These are phyloP conservation scores for Dalechampia spathulata DNA, from an alignment of 441 rosid species.

Conservation along the genomic window DNA sequence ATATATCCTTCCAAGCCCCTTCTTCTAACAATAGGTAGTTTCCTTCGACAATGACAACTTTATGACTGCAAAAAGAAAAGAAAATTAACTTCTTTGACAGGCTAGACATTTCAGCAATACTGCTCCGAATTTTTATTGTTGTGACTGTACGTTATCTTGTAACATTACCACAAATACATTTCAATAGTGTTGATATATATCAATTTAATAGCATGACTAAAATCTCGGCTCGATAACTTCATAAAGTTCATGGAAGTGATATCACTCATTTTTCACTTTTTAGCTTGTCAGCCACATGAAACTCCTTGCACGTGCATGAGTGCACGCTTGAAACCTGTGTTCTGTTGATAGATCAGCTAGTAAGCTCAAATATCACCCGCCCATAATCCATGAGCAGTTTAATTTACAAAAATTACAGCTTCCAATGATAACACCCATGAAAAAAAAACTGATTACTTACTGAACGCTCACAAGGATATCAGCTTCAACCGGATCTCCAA, in stretches of 20 bases:
- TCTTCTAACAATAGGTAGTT: constrained; percentile 63
- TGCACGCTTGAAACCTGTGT: not conserved
- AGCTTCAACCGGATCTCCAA: constrained; percentile 89
- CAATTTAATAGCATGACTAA: not conserved
- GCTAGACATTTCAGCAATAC: not conserved
- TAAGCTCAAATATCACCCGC: not conserved
- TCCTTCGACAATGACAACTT: constrained; percentile 81
- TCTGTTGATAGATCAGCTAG: not conserved
- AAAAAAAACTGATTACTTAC: constrained; percentile 43
- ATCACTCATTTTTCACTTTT: not conserved
- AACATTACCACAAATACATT: not conserved
- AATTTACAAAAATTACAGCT: not conserved
- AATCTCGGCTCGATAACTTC: not conserved
- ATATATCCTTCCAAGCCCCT: constrained; percentile 70
- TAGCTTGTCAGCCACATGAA: not conserved
- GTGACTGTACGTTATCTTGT: not conserved
- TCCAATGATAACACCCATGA: not conserved
- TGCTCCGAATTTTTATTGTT: not conserved
- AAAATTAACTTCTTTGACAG: constrained; percentile 1
- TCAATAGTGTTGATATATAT: not conserved
- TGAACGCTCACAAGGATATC: constrained; percentile 74
- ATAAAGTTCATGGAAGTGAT: not conserved
- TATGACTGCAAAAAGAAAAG: constrained; percentile 54
- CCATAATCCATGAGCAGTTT: not conserved
- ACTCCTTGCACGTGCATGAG: too few relatives aligned